Conservation (phyloP, 192 early-diverging fungal species). For the Linnemannia schmuckeri region DNA sequence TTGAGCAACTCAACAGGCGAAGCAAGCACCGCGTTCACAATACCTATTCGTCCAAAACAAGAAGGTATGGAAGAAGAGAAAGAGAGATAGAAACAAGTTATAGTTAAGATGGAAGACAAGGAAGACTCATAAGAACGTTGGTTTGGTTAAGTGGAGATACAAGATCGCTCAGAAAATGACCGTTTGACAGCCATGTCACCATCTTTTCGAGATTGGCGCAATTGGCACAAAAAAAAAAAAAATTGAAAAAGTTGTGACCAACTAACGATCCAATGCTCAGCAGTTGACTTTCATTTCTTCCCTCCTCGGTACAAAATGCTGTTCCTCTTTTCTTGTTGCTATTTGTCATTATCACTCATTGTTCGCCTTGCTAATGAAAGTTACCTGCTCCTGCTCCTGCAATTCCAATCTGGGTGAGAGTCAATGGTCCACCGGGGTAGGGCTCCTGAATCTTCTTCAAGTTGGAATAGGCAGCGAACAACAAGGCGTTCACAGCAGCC, state of each 20-base stretch:
- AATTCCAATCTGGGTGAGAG: constrained; percentile 79
- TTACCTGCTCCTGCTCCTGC: constrained; percentile 90
- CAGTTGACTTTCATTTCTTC: not conserved
- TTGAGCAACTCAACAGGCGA: constrained; percentile 97
- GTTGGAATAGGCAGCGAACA: constrained; percentile 86
- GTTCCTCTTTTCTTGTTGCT: not conserved
- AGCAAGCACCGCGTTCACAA: constrained; percentile 85
- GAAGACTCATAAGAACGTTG: not conserved
- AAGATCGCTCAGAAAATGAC: not conserved
- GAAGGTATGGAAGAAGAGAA: not conserved
- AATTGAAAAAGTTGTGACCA: not conserved
- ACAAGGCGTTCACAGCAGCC: constrained; percentile 87
- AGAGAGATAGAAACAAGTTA: not conserved
- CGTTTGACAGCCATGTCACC: not conserved
- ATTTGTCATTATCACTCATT: not conserved
- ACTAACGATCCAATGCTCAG: not conserved
- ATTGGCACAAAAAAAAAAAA: not conserved
- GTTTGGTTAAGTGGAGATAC: not conserved
- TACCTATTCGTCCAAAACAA: constrained; percentile 58
- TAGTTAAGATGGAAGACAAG: not conserved
- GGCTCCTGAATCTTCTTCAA: constrained; percentile 69
- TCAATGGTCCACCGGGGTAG: constrained; percentile 63
- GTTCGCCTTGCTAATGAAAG: not conserved
- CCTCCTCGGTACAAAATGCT: not conserved
- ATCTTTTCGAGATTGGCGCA: constrained; percentile 12